Base-by-base conservation (phyloP, 1,284 basidiomycete species). In the Exsudoporus floridanus region DNA sequence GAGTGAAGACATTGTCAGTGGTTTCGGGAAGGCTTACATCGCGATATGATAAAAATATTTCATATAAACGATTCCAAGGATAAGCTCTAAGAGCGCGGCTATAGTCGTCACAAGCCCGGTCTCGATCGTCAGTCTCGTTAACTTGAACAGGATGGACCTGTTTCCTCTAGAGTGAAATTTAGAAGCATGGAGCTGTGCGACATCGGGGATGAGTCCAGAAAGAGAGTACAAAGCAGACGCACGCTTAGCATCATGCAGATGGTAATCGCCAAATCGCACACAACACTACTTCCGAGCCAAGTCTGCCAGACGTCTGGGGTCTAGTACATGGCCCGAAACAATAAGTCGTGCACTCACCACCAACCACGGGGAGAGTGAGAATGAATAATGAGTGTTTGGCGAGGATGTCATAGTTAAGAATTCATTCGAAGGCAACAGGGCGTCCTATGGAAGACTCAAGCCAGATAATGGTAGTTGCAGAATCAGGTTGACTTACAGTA, bases 91-190 rank as follows among this genome's bases (percentile, higher is more conserved):
- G 7, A 69, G 39, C 4, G 58, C 55, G 0, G 57, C 49, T 14
- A 45, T 28, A 3, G 58, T 43, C 1, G 63, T 67, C 25, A 67
- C 54, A 5, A 64, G 46, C 4, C 65, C 63, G 0, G 65, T 65
- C 35, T 67, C 62, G 10, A 67, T 46, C 8, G 56, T 56, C 19
- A 65, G 45, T 37, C 52, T 59, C 2, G 61, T 67, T 8, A 64
- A 25, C 34, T 50, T 59, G 35, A 38, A 34, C 7, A 63, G 23
- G 2, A 13, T 46, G 3, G 46, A 59, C 3, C n/a, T 39, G 16
- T 3, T 25, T 8, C 38, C 7, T 0, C 5, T 25, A 23, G 25
- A 39, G 14, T 7, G 14, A 16, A 44, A 52, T 21, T 49, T 37
- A 19, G 57, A 53, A 14, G 53, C 39, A 8, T 43, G 43, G 18